These are phyloP conservation scores for Enteropsectra breve DNA, from an alignment of 371 early-diverging fungal species.

Conservation along the genomic window DNA sequence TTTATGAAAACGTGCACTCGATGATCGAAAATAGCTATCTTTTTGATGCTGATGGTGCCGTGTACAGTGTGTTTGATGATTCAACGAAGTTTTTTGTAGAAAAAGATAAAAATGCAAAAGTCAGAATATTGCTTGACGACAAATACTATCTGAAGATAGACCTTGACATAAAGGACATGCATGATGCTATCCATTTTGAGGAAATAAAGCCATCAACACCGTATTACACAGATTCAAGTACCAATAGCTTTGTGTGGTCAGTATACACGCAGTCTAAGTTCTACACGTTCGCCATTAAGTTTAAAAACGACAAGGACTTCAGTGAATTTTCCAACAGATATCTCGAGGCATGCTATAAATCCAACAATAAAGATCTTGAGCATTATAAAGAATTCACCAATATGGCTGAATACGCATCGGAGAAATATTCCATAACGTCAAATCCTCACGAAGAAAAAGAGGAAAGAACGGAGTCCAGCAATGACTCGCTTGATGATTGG, in stretches of 20 bases:
- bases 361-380: slow-evolving; percentile 3
- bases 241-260: slow-evolving; percentile 59
- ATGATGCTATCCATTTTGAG: slow-evolving; percentile 55
- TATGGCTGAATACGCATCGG: background rate
- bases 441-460: slow-evolving; percentile 26
- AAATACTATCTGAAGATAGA: slow-evolving; percentile 14
- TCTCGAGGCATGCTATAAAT: slow-evolving; percentile 30
- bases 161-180: slow-evolving; percentile 50
- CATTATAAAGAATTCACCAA: background rate
- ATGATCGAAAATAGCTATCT: background rate
- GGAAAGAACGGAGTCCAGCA: slow-evolving; percentile 35
- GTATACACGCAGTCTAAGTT: slow-evolving; percentile 32
- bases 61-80: background rate
- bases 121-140: background rate
- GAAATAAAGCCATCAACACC: slow-evolving; percentile 50
- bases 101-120: background rate
- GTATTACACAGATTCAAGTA: slow-evolving; percentile 59
- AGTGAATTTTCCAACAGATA: slow-evolving; percentile 56
- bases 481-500: slow-evolving; percentile 22
- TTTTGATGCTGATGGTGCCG: background rate
- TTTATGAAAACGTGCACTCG: background rate
- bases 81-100: background rate
- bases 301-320: slow-evolving; percentile 46
- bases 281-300: slow-evolving; percentile 53
- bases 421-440: background rate